Evolutionary conservation across 2,329 filamentous ascomycete genomes (phyloP).

Genomic region (Piedraia hortae): DNA sequence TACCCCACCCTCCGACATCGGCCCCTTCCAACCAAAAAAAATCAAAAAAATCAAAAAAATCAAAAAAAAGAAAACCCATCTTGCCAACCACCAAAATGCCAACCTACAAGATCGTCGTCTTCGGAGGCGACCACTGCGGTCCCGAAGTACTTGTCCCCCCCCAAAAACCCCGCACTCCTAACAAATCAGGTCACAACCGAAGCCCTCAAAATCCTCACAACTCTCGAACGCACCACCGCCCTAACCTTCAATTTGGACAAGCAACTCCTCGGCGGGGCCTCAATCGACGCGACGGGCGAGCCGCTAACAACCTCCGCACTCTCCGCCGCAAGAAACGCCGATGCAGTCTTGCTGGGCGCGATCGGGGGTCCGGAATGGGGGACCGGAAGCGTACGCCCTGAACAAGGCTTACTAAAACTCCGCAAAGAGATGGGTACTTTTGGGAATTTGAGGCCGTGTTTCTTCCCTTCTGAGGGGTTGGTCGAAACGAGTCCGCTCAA

Average conservation of each 20-base stretch:
- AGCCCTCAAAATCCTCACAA: conserved; percentile 63
- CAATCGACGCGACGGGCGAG: conserved; percentile 55
- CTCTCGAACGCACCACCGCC: conserved; percentile 43
- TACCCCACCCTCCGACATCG: too few relatives aligned
- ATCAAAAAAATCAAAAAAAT: too few relatives aligned
- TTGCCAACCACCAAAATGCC: too few relatives aligned
- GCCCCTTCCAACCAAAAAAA: too few relatives aligned
- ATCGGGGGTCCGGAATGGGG: conserved; percentile 97
- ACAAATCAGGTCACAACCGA: conserved; percentile 43
- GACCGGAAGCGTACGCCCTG: conserved; percentile 60
- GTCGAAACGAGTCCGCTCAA: conserved; percentile 71
- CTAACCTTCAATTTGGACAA: conserved; percentile 74
- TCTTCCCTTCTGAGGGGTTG: conserved; percentile 69
- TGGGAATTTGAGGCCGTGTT: conserved; percentile 86
- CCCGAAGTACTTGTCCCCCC: conserved; percentile 34
- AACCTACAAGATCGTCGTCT: conserved; percentile 51
- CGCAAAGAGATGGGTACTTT: conserved; percentile 86
- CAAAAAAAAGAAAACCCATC: too few relatives aligned
- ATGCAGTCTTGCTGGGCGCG: conserved; percentile 75
- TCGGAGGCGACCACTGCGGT: conserved; percentile 42
- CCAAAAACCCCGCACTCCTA: conserved; percentile 3
- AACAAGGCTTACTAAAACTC: conserved; percentile 71
- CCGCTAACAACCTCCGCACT: conserved; percentile 67
- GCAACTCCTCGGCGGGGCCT: conserved; percentile 77
- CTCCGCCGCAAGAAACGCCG: conserved; percentile 52